Evolutionary conservation across 1,284 basidiomycete species (phyloP).

Genomic region (Moesziomyces parantarcticus): DNA sequence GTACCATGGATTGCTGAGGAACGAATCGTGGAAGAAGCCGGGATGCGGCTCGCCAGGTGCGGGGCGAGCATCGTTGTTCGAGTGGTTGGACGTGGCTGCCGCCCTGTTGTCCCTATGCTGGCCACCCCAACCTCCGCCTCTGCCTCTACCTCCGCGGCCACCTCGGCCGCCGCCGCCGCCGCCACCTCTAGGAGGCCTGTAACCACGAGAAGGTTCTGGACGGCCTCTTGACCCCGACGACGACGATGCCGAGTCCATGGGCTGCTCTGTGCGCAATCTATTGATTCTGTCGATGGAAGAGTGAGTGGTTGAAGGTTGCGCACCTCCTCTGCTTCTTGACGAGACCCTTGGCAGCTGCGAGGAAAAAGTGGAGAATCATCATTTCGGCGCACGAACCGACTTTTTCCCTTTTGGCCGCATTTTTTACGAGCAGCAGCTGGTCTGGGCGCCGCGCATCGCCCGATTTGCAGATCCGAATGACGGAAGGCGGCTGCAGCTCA

Average conservation of each 20-base stretch:
- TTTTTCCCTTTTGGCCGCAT: too few species aligned
- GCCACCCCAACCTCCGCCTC: conserved; percentile 12
- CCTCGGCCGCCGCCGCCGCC: conserved; percentile 9
- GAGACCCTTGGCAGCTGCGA: too few species aligned
- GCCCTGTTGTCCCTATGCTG: background rate
- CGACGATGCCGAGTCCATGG: conserved; percentile 9
- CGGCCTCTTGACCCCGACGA: conserved; percentile 5
- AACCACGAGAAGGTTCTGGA: conserved; percentile 1
- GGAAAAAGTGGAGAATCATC: too few species aligned
- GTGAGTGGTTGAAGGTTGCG: too few species aligned
- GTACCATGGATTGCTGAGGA: conserved; percentile 45
- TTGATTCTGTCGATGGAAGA: too few species aligned
- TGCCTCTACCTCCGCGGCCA: conserved; percentile 2
- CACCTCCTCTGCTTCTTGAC: too few species aligned
- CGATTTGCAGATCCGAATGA: too few species aligned
- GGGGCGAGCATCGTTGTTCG: conserved; percentile 14
- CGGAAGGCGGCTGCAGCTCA: too few species aligned
- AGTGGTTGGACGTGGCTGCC: conserved; percentile 3
- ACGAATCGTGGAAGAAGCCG: conserved; percentile 37
- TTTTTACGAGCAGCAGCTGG: too few species aligned
- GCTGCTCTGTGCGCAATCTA: too few species aligned
- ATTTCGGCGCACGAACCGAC: too few species aligned
- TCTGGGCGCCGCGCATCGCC: too few species aligned
- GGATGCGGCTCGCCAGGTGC: conserved; percentile 29
- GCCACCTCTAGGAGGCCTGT: conserved; percentile 14